These are phyloP conservation scores for Aspergillus sp. DNA, from an alignment of 2,329 filamentous ascomycete species.

Conservation along the genomic window DNA sequence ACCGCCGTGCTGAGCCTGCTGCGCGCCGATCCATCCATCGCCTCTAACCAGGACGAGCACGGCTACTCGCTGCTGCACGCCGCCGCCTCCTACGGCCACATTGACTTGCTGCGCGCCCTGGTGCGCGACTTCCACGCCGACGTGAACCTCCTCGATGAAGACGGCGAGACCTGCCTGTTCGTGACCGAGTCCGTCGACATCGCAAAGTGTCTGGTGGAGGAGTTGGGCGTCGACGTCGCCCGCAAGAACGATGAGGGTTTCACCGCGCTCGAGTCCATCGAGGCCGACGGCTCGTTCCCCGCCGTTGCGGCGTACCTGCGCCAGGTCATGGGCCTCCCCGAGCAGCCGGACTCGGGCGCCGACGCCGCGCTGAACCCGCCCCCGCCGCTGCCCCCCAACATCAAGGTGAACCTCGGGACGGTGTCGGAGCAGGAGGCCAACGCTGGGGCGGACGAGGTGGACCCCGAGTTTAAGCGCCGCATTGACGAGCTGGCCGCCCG, in stretches of 20 bases:
- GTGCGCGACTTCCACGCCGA: conserved; percentile 74
- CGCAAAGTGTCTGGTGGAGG: conserved; percentile 76
- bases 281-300: conserved; percentile 74
- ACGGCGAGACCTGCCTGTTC: conserved; percentile 91
- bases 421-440: conserved; percentile 60
- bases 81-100: conserved; percentile 86
- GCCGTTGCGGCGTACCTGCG: conserved; percentile 71
- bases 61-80: conserved; percentile 95
- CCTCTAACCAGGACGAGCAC: conserved; percentile 78
- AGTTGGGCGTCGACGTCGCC: conserved; percentile 68
- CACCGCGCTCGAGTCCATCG: conserved; percentile 79
- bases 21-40: conserved; percentile 70
- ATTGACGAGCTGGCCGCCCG: conserved; percentile 87
- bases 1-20: conserved; percentile 72
- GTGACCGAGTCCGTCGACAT: conserved; percentile 80
- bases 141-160: conserved; percentile 81
- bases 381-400: conserved; percentile 69
- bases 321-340: conserved; percentile 31
- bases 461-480: conserved; percentile 77
- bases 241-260: conserved; percentile 71
- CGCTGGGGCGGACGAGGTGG: conserved; percentile 63
- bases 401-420: conserved; percentile 75
- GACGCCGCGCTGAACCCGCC: conserved; percentile 44
- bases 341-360: conserved; percentile 23
- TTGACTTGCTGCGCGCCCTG: conserved; percentile 73